Evolutionary conservation across 768 basidiomycete species (phyloP).

Genomic region (Rhizopogon vinicolor): DNA sequence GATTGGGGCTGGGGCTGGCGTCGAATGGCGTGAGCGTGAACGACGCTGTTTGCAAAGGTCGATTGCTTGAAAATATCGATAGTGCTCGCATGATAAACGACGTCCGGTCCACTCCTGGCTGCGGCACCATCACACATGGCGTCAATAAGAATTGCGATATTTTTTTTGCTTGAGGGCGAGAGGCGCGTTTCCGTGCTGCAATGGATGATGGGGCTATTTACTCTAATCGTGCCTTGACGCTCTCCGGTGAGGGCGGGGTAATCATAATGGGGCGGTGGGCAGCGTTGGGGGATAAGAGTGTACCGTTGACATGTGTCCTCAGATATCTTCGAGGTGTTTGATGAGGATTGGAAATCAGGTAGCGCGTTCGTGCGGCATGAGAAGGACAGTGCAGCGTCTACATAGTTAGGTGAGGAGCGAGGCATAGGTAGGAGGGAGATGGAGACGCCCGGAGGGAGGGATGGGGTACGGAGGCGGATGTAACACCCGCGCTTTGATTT

Average conservation of each 20-base stretch:
- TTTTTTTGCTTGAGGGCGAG: constrained; percentile 11
- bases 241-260: constrained; percentile 30
- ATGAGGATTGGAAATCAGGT: constrained; percentile 15
- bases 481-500: constrained; percentile 84
- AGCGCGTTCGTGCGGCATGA: constrained; percentile 44
- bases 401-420: constrained; percentile 40
- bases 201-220: constrained; percentile 7
- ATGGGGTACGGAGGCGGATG: constrained; percentile 67
- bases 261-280: constrained; percentile 27
- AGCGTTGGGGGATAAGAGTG: constrained; percentile 63
- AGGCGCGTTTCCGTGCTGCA: background rate
- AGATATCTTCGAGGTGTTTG: constrained; percentile 16
- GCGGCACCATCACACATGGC: constrained; percentile 35
- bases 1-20: background rate
- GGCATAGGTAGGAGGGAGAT: constrained; percentile 53
- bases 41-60: constrained; percentile 56
- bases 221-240: constrained; percentile 25
- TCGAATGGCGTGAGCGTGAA: constrained; percentile 44
- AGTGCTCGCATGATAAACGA: constrained; percentile 50
- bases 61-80: constrained; percentile 41
- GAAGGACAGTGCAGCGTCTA: constrained; percentile 49
- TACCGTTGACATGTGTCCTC: constrained; percentile 21
- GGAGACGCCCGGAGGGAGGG: constrained; percentile 58
- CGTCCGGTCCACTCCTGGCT: constrained; percentile 20
- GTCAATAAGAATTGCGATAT: constrained; percentile 51